Evolutionary conservation across 2,329 filamentous ascomycete genomes (phyloP).

Genomic region (Nigrospora oryzae): DNA sequence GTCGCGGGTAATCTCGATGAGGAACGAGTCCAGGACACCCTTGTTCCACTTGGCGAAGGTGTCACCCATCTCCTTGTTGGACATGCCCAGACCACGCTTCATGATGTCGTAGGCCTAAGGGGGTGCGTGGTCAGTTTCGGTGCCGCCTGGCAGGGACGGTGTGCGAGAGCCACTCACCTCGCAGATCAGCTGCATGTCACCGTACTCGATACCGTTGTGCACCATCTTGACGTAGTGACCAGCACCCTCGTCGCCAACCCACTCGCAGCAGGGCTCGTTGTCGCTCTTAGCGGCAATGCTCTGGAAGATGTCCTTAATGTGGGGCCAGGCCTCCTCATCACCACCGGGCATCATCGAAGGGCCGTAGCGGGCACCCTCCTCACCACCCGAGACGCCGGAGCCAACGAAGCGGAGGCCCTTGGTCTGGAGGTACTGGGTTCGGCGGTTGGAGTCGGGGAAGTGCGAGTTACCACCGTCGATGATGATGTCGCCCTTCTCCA

Average conservation of each 20-base stretch:
- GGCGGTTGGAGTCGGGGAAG: constrained; percentile 98
- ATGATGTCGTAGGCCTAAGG: constrained; percentile 94
- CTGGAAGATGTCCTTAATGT: constrained; percentile 99
- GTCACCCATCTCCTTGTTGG: constrained; percentile 91
- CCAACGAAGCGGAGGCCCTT: constrained; percentile 97
- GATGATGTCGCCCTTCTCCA: constrained; percentile 90
- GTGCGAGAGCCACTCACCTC: constrained; percentile 55
- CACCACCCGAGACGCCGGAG: constrained; percentile 95
- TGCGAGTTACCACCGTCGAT: constrained; percentile 99
- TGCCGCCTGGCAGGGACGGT: too few species aligned
- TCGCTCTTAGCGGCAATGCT: constrained; percentile 96
- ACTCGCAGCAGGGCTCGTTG: constrained; percentile 95
- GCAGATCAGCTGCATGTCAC: constrained; percentile 99
- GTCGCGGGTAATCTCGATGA: constrained; percentile 97
- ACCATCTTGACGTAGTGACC: constrained; percentile 99
- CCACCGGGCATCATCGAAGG: constrained; percentile 98
- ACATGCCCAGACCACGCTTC: constrained; percentile 91
- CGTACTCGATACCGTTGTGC: constrained; percentile 99
- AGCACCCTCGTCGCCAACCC: constrained; percentile 98
- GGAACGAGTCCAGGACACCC: constrained; percentile 96
- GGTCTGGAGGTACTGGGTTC: constrained; percentile 73
- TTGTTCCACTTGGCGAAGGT: constrained; percentile 96
- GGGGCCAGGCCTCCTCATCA: constrained; percentile 94
- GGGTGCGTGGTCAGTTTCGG: too few species aligned
- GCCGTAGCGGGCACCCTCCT: constrained; percentile 97